Evolutionary conservation across 139 green algal genomes (phyloP).

Genomic region (Picochlorum sp.): DNA sequence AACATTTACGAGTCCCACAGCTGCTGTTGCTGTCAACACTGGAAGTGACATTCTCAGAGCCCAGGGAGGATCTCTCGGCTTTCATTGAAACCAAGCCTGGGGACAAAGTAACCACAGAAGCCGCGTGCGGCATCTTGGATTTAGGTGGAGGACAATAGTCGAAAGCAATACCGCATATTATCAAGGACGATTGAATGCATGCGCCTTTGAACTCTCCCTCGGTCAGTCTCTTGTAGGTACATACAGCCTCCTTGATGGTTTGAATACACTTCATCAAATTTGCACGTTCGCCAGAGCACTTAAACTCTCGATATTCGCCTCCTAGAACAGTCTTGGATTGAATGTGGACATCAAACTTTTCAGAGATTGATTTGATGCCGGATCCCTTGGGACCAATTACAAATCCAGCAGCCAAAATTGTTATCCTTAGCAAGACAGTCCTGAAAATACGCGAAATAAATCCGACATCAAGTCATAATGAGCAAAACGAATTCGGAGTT

Average conservation of each 20-base stretch:
- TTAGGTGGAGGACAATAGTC: slow-evolving; percentile 75
- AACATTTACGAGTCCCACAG: too few relatives aligned
- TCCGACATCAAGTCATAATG: neutral
- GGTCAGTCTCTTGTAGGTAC: slow-evolving; percentile 80
- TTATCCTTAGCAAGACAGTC: slow-evolving; percentile 56
- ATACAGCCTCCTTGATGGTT: slow-evolving; percentile 58
- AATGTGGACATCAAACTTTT: slow-evolving; percentile 54
- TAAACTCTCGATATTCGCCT: slow-evolving; percentile 46
- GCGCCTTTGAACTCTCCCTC: slow-evolving; percentile 56
- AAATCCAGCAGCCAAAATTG: slow-evolving; percentile 81
- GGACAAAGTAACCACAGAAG: slow-evolving; percentile 8
- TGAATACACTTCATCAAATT: slow-evolving; percentile 37
- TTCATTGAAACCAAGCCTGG: too few relatives aligned
- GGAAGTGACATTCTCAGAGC: too few relatives aligned
- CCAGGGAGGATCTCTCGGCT: too few relatives aligned
- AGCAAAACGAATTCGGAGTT: neutral
- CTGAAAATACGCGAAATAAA: neutral
- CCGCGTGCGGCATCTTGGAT: slow-evolving; percentile 55
- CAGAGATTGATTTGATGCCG: slow-evolving; percentile 66
- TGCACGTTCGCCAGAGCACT: slow-evolving; percentile 28
- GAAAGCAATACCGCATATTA: slow-evolving; percentile 67
- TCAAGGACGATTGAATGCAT: slow-evolving; percentile 55
- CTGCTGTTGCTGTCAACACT: too few relatives aligned
- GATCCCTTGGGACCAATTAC: slow-evolving; percentile 63
- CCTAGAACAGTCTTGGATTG: slow-evolving; percentile 64